Percentiles rank a stretch among this genome's conserved stretches.
phyloP scores from a whole-genome alignment of 176 grass and related monocot species.

The Dendrocalamus sinicus region DNA sequence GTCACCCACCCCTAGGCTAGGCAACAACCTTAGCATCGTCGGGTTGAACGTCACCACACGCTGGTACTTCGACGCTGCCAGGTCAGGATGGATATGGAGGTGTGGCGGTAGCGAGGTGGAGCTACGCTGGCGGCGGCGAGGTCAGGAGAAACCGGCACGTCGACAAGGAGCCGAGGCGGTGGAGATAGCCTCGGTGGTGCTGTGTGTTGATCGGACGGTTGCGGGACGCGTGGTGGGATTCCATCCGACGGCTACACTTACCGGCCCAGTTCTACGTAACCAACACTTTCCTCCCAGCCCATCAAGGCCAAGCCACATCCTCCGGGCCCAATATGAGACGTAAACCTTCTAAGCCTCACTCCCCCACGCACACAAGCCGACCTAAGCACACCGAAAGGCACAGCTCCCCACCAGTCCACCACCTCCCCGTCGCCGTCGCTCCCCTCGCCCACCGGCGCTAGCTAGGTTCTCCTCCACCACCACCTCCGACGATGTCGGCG shows the following conservation, averaged over 20 bases:
- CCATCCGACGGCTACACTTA: background rate
- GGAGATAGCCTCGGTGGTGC: background rate
- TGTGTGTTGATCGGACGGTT: too few species aligned
- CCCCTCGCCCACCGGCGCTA: conserved; percentile 23
- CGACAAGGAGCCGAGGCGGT: background rate
- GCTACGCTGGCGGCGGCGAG: background rate
- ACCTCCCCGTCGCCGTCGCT: conserved; percentile 6
- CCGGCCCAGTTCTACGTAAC: background rate
- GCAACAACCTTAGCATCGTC: too few species aligned
- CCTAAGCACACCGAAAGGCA: conserved; percentile 37
- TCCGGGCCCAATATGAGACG: background rate
- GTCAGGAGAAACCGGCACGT: background rate
- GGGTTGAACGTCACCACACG: too few species aligned
- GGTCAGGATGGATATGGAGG: too few species aligned
- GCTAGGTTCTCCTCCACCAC: conserved; percentile 33
- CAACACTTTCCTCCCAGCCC: background rate
- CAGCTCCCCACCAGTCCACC: conserved; percentile 20
- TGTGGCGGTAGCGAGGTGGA: background rate
- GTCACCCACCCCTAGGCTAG: too few species aligned
- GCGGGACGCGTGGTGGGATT: too few species aligned
- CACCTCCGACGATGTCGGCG: conserved; percentile 52
- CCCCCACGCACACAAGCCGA: conserved; percentile 12
- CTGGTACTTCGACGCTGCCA: background rate
- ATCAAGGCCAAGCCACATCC: background rate
- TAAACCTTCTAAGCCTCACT: background rate